Evolutionary conservation across 164 flowering plant species (phyloP).

Genomic region (Akebia trifoliata): DNA sequence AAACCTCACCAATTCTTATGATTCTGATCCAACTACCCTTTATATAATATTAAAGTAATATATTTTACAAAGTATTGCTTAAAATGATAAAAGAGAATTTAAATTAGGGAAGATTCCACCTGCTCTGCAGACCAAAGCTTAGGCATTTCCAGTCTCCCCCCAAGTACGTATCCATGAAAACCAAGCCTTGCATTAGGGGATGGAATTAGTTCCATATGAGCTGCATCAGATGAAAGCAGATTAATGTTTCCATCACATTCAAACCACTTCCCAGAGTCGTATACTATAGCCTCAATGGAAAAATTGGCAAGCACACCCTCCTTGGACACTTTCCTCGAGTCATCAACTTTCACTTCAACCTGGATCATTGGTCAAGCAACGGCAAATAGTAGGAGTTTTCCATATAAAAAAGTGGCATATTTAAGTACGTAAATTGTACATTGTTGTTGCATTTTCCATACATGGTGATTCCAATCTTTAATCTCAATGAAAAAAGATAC

Average conservation of each 20-base stretch:
- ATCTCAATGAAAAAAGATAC: too few species aligned
- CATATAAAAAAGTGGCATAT: neutral
- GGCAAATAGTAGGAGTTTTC: too few species aligned
- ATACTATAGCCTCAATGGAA: conserved; percentile 66
- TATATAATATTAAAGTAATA: neutral
- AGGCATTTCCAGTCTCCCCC: conserved; percentile 63
- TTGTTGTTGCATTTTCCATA: conserved; percentile 1
- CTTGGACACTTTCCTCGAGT: conserved; percentile 27
- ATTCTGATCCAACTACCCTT: neutral
- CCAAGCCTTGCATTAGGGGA: conserved; percentile 32
- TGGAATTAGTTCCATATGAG: conserved; percentile 35
- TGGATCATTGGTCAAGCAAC: conserved; percentile 23
- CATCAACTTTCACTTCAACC: conserved; percentile 87
- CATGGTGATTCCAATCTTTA: neutral
- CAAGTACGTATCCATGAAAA: conserved; percentile 65
- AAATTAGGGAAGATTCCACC: conserved; percentile 33
- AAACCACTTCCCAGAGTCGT: conserved; percentile 55
- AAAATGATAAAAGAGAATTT: neutral
- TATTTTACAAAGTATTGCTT: neutral
- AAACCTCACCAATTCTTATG: neutral
- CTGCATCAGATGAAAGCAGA: conserved; percentile 45
- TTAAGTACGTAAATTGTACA: conserved; percentile 4
- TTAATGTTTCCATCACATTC: conserved; percentile 31
- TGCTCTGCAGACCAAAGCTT: conserved; percentile 97
- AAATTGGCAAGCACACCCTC: conserved; percentile 39